These are phyloP conservation scores for Trichoderma koningii DNA, from an alignment of 2,329 filamentous ascomycete genomes.

Conservation along the genomic window DNA sequence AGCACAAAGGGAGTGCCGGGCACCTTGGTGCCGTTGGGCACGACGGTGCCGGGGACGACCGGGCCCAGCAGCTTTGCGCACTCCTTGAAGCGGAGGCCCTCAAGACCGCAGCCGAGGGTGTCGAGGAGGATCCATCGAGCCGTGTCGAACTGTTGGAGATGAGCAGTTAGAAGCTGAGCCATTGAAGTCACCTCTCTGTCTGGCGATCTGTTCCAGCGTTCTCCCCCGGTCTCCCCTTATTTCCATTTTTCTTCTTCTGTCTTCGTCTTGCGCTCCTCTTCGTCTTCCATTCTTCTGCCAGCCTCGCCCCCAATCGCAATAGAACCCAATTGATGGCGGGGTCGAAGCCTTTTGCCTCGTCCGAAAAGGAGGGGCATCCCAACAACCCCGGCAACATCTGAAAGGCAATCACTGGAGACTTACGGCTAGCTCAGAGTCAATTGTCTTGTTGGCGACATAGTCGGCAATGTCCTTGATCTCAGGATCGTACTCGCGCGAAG, in stretches of 20 bases:
- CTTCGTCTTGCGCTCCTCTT: not conserved
- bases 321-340: conserved; percentile 11
- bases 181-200: too few relatives aligned
- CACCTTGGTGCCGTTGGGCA: conserved; percentile 89
- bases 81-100: conserved; percentile 93
- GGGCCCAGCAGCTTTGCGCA: conserved; percentile 94
- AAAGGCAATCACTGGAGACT: conserved; percentile 42
- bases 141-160: conserved; percentile 74
- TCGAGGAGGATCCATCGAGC: conserved; percentile 96
- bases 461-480: conserved; percentile 94
- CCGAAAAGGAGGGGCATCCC: conserved; percentile 18
- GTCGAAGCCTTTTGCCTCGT: not conserved
- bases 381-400: not conserved
- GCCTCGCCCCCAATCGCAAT: not conserved
- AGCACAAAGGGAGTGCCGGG: conserved; percentile 92
- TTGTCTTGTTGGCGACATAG: conserved; percentile 90
- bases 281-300: not conserved
- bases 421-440: conserved; percentile 91
- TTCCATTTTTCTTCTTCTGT: not conserved
- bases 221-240: not conserved
- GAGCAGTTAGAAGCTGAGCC: not conserved
- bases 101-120: conserved; percentile 93
- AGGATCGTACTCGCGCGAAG: conserved; percentile 72
- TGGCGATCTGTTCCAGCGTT: too few relatives aligned
- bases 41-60: conserved; percentile 82